Evolutionary conservation across 805 yeast genomes (phyloP), one percentile per base, ranked within the genome.

Genomic region (Wickerhamiella galacta): DNA sequence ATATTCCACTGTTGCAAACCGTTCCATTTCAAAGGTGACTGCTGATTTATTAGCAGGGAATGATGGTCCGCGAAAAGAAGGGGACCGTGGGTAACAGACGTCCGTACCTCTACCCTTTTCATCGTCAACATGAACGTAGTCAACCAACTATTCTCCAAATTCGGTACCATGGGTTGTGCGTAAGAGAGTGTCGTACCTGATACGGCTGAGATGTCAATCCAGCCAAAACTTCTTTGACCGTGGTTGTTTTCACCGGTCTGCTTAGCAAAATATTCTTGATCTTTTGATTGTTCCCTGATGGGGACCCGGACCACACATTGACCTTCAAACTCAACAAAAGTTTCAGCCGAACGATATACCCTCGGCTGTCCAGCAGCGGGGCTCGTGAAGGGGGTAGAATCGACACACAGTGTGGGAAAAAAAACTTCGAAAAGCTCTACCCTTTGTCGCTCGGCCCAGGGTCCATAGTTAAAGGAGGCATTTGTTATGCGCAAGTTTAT

Each of bases 381-480:
- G 3, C 53, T 52, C 3, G 58, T 56, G 4, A 51, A 49, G 0
- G 72, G 66, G 8, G 45, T 44, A 3, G 71, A 54, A 44, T 82
- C 80, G 30, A 74, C 54, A 23, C 45, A 40, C 11, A 30, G 29
- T 5, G 37, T 51, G 0, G 98, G 98, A 35, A 76, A 70, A 16
- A 90, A 56, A 54, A 74, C 56, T 11, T 60, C 54, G 36, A 75
- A 83, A 7, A 85, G 46, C 2, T 72, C 66, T 2, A 61, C 62
- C 12, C 93, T 52, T 51, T 90, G 93, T 23, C 87, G 70, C 38
- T 90, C 93, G 0, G 95, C 79, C 95, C 95, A 87, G 0, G 98
- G 93, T 0, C 98, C 98, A 48, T 81, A 85, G 43, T 75, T 75
- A 1, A 82, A 56, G 0, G 79, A 72, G 0, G 82, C 72, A 34